Percentiles rank a stretch among this genome's conserved stretches.
phyloP scores from a whole-genome alignment of 176 grass and related monocot species.

The Phyllostachys edulis region DNA sequence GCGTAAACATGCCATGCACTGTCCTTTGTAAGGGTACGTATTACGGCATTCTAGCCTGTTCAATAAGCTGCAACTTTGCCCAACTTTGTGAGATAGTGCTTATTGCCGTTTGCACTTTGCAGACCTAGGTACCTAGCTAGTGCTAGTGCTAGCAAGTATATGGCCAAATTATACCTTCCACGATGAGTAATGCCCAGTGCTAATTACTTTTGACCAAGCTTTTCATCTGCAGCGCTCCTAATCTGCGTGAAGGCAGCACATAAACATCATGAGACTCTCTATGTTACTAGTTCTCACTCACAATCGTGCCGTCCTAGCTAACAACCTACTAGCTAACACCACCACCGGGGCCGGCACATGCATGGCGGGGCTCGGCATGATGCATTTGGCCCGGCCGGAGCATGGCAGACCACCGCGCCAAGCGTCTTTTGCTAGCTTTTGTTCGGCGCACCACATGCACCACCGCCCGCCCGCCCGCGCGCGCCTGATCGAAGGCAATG shows the following conservation, averaged over 20 bases:
- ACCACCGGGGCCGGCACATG: not conserved
- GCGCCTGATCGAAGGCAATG: slow-evolving; percentile 43
- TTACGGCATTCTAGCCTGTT: slow-evolving; percentile 32
- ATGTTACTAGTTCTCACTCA: not conserved
- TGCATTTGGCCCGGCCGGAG: not conserved
- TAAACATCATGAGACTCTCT: not conserved
- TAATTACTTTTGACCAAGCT: slow-evolving; percentile 21
- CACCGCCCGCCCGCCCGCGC: not conserved
- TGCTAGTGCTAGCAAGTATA: slow-evolving; percentile 10
- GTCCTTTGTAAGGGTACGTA: slow-evolving; percentile 39
- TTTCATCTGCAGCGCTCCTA: not conserved
- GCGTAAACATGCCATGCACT: slow-evolving; percentile 26
- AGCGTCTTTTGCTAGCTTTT: slow-evolving; percentile 26
- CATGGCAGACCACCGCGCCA: not conserved
- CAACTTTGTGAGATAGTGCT: not conserved
- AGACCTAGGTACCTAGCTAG: not conserved
- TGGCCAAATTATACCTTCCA: slow-evolving; percentile 6
- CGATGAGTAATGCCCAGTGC: not conserved
- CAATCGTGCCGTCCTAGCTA: not conserved
- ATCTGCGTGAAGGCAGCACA: slow-evolving; percentile 4
- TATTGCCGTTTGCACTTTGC: not conserved
- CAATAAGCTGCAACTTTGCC: not conserved
- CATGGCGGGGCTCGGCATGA: slow-evolving; percentile 16
- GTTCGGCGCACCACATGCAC: not conserved
- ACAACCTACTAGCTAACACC: not conserved